Conservation (phyloP, 768 basidiomycete species). For the Strobilomyces echinocephalus region DNA sequence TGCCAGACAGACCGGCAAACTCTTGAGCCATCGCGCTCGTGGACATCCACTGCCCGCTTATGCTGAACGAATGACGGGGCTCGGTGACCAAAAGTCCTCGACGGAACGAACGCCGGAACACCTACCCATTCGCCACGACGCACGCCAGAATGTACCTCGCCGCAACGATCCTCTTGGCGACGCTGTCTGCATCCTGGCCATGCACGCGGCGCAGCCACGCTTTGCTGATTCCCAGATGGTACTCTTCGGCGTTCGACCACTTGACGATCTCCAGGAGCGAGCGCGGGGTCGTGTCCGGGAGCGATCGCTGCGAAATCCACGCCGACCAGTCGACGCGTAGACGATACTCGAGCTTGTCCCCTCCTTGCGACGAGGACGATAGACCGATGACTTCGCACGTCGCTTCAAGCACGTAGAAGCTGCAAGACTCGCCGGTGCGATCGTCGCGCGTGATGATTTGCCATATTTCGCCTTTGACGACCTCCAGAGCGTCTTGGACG, state of each 20-base stretch:
- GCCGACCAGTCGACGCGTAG: conserved; percentile 63
- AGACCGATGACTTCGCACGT: conserved; percentile 72
- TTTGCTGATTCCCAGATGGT: conserved; percentile 60
- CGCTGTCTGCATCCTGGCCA: conserved; percentile 39
- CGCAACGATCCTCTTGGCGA: conserved; percentile 46
- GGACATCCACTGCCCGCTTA: conserved; percentile 69
- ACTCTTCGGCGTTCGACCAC: conserved; percentile 73
- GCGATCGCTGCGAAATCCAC: conserved; percentile 41
- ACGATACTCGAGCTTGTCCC: conserved; percentile 2
- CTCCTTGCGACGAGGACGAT: conserved; percentile 10
- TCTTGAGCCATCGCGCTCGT: conserved; percentile 68
- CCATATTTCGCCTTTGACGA: conserved; percentile 61
- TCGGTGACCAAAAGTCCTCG: conserved; percentile 1
- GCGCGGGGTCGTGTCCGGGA: not conserved
- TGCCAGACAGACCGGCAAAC: conserved; percentile 46
- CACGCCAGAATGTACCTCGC: conserved; percentile 64
- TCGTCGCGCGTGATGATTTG: conserved; percentile 34
- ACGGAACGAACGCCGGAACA: not conserved
- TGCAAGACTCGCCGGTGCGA: conserved; percentile 21
- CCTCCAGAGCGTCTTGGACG: conserved; percentile 47
- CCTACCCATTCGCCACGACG: conserved; percentile 67
- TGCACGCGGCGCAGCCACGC: conserved; percentile 51
- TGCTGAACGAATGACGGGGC: conserved; percentile 35
- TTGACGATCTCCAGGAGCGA: conserved; percentile 37
- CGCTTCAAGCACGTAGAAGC: conserved; percentile 56